Evolutionary conservation across 495 filamentous ascomycete species (phyloP), one percentile per base, ranked within the genome.

Genomic region (Aspergillus hancockii): DNA sequence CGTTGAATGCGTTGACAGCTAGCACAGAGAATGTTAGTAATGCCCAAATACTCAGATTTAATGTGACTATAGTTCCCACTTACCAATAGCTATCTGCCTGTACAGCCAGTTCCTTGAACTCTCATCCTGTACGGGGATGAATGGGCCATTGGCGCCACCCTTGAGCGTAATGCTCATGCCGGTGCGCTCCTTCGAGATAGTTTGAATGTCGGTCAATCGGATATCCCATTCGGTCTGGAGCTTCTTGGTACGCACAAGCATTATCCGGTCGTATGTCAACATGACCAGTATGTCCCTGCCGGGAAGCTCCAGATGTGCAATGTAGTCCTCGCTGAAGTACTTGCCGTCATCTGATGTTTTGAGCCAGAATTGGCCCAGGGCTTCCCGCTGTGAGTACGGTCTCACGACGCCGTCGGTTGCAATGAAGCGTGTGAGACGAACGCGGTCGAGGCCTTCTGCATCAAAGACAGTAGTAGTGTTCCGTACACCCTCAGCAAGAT

Each of bases 381-480:
- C 92, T 79, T 98, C 94, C 16, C 94, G 90, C 71, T 98, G 93
- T 14, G 86, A 91, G 79, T 97, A 98, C 7, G 94, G 95, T 7
- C 94, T 88, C 19, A 98, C 92, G 58, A 98, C 89, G 34, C 93
- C 94, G 69, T 98, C 94, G 38, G 86, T 83, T 19, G 90, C 90
- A 57, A 98, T 90, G 76, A 96, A 96, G 43, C 94, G 88, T 7
- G 94, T 89, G 23, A 97, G 80, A 31, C 94, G 89, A 18, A 98
- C 92, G 55, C 95, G 90, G 63, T 98, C 94, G 7, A 98, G 86
- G 41, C 94, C 94, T 50, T 95, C 88, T 36, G 88, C 87, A 65
- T 98, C 94, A 69, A 98, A 98, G 36, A 98, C 93, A 0, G 95
- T 98, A 8, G 94, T 98, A 8, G 94, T 98, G 75, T 98, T 98